Evolutionary conservation across 108 stramenopile genomes (phyloP).

Genomic region (Cyclostephanos invisitatus): DNA sequence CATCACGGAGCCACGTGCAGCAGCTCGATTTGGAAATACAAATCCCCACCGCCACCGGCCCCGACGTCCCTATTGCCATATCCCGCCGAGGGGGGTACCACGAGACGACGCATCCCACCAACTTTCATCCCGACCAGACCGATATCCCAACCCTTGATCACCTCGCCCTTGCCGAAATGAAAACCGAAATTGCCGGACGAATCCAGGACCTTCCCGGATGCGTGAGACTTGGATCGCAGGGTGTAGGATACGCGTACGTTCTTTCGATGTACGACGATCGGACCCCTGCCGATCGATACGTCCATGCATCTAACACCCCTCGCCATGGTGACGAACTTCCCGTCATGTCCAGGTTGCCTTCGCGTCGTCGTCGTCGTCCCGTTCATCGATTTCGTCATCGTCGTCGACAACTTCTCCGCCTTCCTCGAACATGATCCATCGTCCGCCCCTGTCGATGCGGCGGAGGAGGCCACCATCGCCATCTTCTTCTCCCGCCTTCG

Average conservation of each 20-base stretch:
- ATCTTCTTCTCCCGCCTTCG: constrained; percentile 34
- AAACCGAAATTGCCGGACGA: constrained; percentile 57
- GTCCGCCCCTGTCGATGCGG: constrained; percentile 1
- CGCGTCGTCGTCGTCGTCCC: neutral
- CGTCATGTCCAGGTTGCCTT: neutral
- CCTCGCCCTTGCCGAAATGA: constrained; percentile 67
- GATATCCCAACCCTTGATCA: constrained; percentile 82
- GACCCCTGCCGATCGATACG: constrained; percentile 50
- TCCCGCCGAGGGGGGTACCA: constrained; percentile 77
- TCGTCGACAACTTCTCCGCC: neutral
- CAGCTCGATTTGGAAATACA: constrained; percentile 62
- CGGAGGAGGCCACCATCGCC: constrained; percentile 5
- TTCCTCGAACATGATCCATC: neutral
- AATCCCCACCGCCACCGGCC: constrained; percentile 56
- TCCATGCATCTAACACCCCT: constrained; percentile 56
- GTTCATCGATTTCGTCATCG: too few species aligned
- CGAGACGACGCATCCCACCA: constrained; percentile 71
- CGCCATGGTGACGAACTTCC: neutral
- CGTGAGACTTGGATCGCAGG: constrained; percentile 40
- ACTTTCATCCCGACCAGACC: constrained; percentile 75
- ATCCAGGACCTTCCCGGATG: constrained; percentile 53
- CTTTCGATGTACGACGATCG: constrained; percentile 38
- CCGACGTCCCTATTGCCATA: constrained; percentile 76
- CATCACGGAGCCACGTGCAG: constrained; percentile 44
- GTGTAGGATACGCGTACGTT: constrained; percentile 51